phyloP scores from a whole-genome alignment of 129 eudicot species.

The Escallonia herrerae region DNA sequence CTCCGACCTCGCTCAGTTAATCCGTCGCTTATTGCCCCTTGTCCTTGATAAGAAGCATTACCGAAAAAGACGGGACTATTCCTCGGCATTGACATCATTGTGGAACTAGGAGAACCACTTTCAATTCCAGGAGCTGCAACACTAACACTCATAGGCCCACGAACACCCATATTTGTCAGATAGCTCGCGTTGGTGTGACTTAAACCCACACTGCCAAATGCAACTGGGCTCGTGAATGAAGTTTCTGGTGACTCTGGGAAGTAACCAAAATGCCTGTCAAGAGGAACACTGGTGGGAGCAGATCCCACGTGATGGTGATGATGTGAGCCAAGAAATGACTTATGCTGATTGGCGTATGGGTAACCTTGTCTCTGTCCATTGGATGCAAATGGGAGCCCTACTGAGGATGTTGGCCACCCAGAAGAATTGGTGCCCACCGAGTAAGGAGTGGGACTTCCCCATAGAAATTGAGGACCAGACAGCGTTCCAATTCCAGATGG shows the following conservation, averaged over 20 bases:
- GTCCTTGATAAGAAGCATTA: slow-evolving; percentile 55
- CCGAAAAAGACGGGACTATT: slow-evolving; percentile 57
- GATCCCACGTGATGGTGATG: slow-evolving; percentile 81
- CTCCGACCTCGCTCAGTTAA: slow-evolving; percentile 48
- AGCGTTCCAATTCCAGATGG: slow-evolving; percentile 65
- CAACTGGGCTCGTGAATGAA: slow-evolving; percentile 33
- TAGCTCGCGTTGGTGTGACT: slow-evolving; percentile 31
- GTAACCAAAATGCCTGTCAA: slow-evolving; percentile 55
- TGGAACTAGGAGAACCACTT: slow-evolving; percentile 65
- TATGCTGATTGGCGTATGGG: slow-evolving; percentile 43
- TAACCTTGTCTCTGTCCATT: slow-evolving; percentile 38
- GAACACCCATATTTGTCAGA: slow-evolving; percentile 28
- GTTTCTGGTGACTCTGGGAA: slow-evolving; percentile 67
- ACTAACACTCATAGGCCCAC: slow-evolving; percentile 30
- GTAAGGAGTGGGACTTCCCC: slow-evolving; percentile 77
- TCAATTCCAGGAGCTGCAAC: slow-evolving; percentile 39
- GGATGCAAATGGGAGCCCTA: slow-evolving; percentile 30
- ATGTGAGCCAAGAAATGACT: slow-evolving; percentile 39
- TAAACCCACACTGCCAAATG: slow-evolving; percentile 38
- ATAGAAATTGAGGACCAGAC: slow-evolving; percentile 88
- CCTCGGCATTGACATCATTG: slow-evolving; percentile 53
- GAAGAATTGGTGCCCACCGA: slow-evolving; percentile 48
- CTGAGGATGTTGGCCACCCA: slow-evolving; percentile 58
- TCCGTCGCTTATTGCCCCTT: slow-evolving; percentile 35
- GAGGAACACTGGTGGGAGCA: slow-evolving; percentile 65